phyloP scores from a whole-genome alignment of 2,329 filamentous ascomycete genomes.

The Chrysosporium keratinophilum region DNA sequence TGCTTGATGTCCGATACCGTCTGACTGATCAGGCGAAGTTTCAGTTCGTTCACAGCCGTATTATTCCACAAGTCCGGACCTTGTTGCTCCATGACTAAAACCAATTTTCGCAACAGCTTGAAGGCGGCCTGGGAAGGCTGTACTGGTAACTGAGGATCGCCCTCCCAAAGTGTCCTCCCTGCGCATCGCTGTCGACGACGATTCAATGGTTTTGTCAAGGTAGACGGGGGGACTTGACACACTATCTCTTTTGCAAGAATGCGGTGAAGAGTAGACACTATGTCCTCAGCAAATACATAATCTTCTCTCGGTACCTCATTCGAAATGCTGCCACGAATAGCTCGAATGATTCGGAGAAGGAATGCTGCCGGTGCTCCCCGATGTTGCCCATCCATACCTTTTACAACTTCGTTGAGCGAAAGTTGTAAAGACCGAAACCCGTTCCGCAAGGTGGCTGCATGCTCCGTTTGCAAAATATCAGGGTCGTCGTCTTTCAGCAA shows the following conservation, averaged over 20 bases:
- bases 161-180: slow-evolving; percentile 69
- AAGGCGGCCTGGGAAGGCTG: slow-evolving; percentile 70
- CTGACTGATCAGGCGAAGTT: slow-evolving; percentile 44
- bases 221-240: slow-evolving; percentile 35
- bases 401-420: slow-evolving; percentile 34
- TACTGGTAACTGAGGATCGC: slow-evolving; percentile 59
- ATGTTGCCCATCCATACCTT: slow-evolving; percentile 37
- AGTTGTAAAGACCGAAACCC: slow-evolving; percentile 47
- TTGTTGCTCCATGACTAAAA: slow-evolving; percentile 54
- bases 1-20: slow-evolving; percentile 30
- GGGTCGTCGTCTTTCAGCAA: slow-evolving; percentile 64
- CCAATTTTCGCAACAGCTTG: slow-evolving; percentile 56
- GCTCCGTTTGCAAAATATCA: slow-evolving; percentile 48
- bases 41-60: slow-evolving; percentile 53
- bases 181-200: slow-evolving; percentile 42
- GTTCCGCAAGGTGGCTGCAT: slow-evolving; percentile 46
- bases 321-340: slow-evolving; percentile 59
- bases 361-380: slow-evolving; percentile 48
- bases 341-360: slow-evolving; percentile 61
- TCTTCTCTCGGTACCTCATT: slow-evolving; percentile 30
- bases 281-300: slow-evolving; percentile 46
- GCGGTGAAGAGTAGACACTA: slow-evolving; percentile 56
- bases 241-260: slow-evolving; percentile 49
- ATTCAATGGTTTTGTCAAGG: slow-evolving; percentile 32
- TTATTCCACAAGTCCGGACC: slow-evolving; percentile 77